These are phyloP conservation scores for Moniliella sp. DNA, from an alignment of 1,284 basidiomycete genomes.

Conservation along the genomic window DNA sequence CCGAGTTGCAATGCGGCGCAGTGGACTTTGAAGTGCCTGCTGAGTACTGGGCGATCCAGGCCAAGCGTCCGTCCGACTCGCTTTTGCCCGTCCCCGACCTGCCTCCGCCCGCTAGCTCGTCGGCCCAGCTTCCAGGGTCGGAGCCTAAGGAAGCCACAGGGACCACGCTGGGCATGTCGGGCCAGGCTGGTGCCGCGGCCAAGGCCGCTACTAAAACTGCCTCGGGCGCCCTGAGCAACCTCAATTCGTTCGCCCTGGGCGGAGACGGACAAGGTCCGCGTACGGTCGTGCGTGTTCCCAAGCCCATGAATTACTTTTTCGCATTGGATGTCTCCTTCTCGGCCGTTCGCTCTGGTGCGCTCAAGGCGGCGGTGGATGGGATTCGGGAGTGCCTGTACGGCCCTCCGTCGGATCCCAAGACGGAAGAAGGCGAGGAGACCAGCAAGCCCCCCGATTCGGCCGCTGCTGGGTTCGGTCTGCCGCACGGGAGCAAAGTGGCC, in stretches of 20 bases:
- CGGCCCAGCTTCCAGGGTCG: conserved; percentile 14
- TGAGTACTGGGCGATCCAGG: conserved; percentile 57
- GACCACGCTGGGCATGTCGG: conserved; percentile 20
- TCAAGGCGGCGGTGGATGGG: conserved; percentile 48
- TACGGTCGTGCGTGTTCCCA: conserved; percentile 25
- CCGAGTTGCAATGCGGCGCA: conserved; percentile 72
- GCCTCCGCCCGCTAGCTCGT: conserved; percentile 20
- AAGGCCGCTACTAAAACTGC: conserved; percentile 14
- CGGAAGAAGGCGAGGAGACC: conserved; percentile 15
- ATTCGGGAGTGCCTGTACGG: conserved; percentile 49
- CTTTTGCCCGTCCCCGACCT: conserved; percentile 17
- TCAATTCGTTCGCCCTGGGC: conserved; percentile 8
- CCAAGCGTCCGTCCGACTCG: conserved; percentile 32
- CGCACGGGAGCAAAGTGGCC: conserved; percentile 36
- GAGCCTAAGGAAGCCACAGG: conserved; percentile 12
- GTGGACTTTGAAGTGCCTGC: conserved; percentile 69
- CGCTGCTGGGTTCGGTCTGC: conserved; percentile 23
- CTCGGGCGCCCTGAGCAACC: conserved; percentile 23
- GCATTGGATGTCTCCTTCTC: conserved; percentile 63
- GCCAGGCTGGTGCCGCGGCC: conserved; percentile 19
- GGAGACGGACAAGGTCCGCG: conserved; percentile 19
- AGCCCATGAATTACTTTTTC: conserved; percentile 59
- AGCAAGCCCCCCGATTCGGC: conserved; percentile 4
- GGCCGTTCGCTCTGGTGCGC: conserved; percentile 51
- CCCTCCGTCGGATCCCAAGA: not conserved